Percentiles rank a stretch among this genome's conserved stretches.
Evolutionary conservation across 2,329 filamentous ascomycete species (phyloP).

Genomic region (Calonectria naviculata): DNA sequence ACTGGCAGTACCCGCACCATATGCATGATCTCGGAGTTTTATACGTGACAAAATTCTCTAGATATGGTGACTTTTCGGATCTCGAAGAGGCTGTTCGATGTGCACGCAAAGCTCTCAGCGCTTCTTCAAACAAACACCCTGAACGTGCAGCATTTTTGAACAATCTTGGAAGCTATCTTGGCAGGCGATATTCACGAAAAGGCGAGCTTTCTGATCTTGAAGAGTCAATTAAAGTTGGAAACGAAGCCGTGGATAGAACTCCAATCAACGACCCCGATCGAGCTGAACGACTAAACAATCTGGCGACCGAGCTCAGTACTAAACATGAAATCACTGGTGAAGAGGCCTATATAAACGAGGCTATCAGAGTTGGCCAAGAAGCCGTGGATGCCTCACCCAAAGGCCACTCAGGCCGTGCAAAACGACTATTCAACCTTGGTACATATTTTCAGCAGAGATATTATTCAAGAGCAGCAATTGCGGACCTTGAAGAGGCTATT

Average conservation of each 20-base stretch:
- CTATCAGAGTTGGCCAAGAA: background rate
- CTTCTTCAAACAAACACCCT: background rate
- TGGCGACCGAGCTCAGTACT: constrained; percentile 25
- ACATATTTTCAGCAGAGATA: background rate
- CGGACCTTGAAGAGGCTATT: background rate
- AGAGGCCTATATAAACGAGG: background rate
- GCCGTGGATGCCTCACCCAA: background rate
- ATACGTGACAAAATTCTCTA: background rate
- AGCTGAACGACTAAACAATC: background rate
- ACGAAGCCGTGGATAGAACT: background rate
- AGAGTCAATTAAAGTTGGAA: background rate
- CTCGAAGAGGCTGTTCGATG: background rate
- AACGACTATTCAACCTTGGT: background rate
- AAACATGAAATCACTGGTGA: background rate
- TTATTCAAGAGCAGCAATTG: background rate
- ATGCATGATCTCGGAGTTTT: background rate
- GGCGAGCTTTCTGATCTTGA: background rate
- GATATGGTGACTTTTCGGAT: background rate
- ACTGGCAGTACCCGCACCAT: background rate
- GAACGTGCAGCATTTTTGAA: background rate
- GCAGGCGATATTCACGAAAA: background rate
- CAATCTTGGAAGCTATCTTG: background rate
- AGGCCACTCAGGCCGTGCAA: background rate
- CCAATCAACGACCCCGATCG: background rate
- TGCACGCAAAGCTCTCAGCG: background rate